These are phyloP conservation scores for Stenogyne calaminthoides DNA, from an alignment of 305 asterid genomes.

Conservation along the genomic window DNA sequence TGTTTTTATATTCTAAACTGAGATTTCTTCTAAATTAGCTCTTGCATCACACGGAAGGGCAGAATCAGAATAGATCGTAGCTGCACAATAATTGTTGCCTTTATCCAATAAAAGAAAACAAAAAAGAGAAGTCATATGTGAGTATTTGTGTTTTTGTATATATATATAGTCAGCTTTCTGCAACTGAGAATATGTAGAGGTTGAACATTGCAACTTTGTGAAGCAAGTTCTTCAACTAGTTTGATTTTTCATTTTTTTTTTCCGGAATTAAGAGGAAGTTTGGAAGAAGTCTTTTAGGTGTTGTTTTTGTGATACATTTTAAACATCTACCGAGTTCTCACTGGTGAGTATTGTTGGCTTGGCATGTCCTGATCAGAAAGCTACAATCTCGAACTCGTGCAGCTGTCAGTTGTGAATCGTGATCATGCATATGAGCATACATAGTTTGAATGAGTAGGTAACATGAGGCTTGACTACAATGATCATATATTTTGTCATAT, in stretches of 20 bases:
- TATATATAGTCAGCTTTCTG: neutral
- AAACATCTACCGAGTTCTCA: constrained; percentile 8
- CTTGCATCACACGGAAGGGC: constrained; percentile 35
- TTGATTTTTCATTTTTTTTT: neutral
- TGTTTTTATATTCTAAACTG: neutral
- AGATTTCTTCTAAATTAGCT: constrained; percentile 23
- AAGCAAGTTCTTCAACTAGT: constrained; percentile 17
- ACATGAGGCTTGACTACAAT: constrained; percentile 1
- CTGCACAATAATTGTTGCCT: constrained; percentile 1
- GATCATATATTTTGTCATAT: constrained; percentile 9
- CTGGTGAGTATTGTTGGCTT: neutral
- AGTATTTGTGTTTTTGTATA: neutral
- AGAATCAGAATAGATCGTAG: constrained; percentile 6
- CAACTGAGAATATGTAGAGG: constrained; percentile 21
- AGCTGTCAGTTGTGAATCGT: constrained; percentile 16
- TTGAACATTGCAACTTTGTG: neutral
- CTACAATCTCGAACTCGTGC: neutral
- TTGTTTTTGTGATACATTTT: constrained; percentile 14
- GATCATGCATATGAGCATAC: constrained; percentile 19
- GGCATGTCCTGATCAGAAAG: constrained; percentile 21
- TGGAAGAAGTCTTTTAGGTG: constrained; percentile 4
- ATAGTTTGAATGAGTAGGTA: constrained; percentile 17
- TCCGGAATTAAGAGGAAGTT: constrained; percentile 20
- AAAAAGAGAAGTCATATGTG: neutral
- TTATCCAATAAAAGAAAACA: neutral